Percentiles rank a stretch among this genome's conserved stretches.
These are phyloP conservation scores for Claviceps maximensis DNA, from an alignment of 2,329 filamentous ascomycete species.

Conservation along the genomic window DNA sequence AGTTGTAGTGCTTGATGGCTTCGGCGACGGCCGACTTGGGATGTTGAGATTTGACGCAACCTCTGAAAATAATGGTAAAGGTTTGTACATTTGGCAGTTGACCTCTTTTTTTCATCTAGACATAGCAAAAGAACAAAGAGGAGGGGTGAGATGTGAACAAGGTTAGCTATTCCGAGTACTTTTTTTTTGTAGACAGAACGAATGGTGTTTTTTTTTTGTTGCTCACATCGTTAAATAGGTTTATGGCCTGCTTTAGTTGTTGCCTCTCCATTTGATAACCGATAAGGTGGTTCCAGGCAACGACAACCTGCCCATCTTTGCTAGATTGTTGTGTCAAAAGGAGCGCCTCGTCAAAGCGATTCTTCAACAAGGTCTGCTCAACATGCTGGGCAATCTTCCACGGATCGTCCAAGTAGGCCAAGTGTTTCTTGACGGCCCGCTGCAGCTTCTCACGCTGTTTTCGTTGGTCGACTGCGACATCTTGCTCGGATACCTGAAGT, in stretches of 20 bases:
- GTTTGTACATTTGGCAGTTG: conserved; percentile 71
- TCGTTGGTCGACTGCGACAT: conserved; percentile 6
- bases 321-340: conserved; percentile 57
- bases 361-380: conserved; percentile 41
- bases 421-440: conserved; percentile 36
- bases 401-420: conserved; percentile 55
- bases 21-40: conserved; percentile 47
- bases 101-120: conserved; percentile 84
- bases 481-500: conserved; percentile 10
- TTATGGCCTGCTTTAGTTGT: conserved; percentile 52
- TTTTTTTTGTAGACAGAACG: too few relatives aligned
- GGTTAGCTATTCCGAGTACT: not conserved
- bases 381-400: conserved; percentile 60
- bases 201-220: not conserved
- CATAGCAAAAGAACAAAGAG: not conserved
- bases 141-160: not conserved
- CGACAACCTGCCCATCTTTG: conserved; percentile 47
- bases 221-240: conserved; percentile 74
- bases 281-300: conserved; percentile 83
- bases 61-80: conserved; percentile 71
- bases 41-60: conserved; percentile 50
- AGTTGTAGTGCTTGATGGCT: conserved; percentile 64
- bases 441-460: conserved; percentile 18
- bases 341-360: conserved; percentile 52
- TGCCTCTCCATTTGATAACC: conserved; percentile 52